Base-by-base conservation (phyloP, 106 monocot species). In the Amphibolis antarctica region DNA sequence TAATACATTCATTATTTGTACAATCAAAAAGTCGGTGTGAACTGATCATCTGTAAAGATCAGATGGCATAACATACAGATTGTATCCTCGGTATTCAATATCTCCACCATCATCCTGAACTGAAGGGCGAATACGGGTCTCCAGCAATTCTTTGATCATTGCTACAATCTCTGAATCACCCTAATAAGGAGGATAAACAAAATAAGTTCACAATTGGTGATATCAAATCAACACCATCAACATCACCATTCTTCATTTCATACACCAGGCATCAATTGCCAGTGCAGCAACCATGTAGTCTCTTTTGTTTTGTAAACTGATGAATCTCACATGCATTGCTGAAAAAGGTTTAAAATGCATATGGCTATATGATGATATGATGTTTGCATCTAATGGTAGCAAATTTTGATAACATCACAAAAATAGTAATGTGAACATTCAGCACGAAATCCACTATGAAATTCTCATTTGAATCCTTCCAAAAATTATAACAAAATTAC, bases 101-200 rank as follows among this genome's bases (percentile, higher is more conserved):
- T 91, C 98, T 31, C 98, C 91, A 47, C 90, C 98, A 79, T 98
- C 98, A 77, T 98, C 98, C 66, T 98, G 90, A 43, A 98, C 98
- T 22, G 98, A 84, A 44, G 98, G 90, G n/a, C 85, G 84, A 68
- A 91, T 98, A 14, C 98, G 83, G 65, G 90, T 98, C 66, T 98
- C 96, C 21, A 91, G 29, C 31, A 98, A 79, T 73, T 98, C 98
- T 71, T 98, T 98, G 65, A 91, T 98, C 98, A 98, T 98, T 45
- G 87, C 98, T 53, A 98, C 98, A 63, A 78, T 80, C 76, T 98
- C 98, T 25, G 98, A 98, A 79, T 98, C 98, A 77, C 88, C 91
- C 90, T 98, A 60, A 44, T 27, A 5, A 24, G 57, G 11, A 67
- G 12, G n/a, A 46, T 29, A 42, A 72, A 25, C 48, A 13, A 62